A percentile compares a stretch with the other conserved stretches of the same genome.
phyloP scores from a whole-genome alignment of 2,329 filamentous ascomycete species.

The Botrytis byssoidea region DNA sequence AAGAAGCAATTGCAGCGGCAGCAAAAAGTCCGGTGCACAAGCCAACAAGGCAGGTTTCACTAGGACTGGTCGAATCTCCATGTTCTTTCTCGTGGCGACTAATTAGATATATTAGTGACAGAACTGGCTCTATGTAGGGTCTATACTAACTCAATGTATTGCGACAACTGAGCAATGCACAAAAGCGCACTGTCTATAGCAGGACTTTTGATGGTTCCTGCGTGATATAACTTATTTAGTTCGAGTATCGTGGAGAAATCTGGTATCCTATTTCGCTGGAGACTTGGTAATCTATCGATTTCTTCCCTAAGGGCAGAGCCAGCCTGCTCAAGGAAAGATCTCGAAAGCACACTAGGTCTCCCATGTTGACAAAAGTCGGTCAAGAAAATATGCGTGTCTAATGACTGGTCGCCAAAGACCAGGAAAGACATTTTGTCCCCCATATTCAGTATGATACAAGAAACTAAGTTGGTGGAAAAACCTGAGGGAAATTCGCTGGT shows the following conservation, averaged over 20 bases:
- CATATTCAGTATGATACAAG: constrained; percentile 25
- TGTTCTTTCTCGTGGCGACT: constrained; percentile 21
- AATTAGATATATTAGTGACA: constrained; percentile 1
- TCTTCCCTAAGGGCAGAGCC: constrained; percentile 59
- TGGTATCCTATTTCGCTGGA: constrained; percentile 59
- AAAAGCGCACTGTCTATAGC: constrained; percentile 64
- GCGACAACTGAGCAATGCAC: constrained; percentile 62
- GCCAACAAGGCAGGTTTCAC: constrained; percentile 21
- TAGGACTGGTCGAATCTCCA: constrained; percentile 6
- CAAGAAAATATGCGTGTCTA: constrained; percentile 63
- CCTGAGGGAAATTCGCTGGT: not conserved
- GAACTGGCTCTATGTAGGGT: not conserved
- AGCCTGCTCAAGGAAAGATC: constrained; percentile 59
- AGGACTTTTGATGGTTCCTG: constrained; percentile 55
- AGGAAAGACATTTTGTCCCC: constrained; percentile 50
- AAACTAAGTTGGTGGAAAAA: constrained; percentile 14
- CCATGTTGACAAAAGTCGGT: constrained; percentile 51
- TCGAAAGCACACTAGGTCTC: constrained; percentile 52
- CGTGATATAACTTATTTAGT: constrained; percentile 63
- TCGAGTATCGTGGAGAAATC: constrained; percentile 62
- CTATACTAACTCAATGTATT: constrained; percentile 63
- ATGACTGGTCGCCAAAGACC: constrained; percentile 70
- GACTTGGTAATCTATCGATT: constrained; percentile 54
- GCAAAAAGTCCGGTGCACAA: constrained; percentile 21
- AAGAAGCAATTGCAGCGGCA: constrained; percentile 20